Conservation (phyloP, 306 rosid genomes). For the Dryas octopetala region DNA sequence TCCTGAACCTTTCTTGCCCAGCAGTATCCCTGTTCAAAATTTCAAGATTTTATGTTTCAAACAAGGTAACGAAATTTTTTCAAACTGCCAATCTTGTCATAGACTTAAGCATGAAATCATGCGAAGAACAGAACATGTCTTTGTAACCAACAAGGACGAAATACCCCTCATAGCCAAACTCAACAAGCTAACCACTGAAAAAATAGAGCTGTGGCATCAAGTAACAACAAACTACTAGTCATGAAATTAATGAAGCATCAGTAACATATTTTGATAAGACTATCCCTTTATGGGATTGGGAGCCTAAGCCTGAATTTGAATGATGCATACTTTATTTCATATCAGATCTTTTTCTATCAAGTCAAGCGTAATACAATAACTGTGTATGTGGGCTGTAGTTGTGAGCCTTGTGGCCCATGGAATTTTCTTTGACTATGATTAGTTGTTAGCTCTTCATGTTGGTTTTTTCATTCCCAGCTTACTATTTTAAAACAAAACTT, state of each 20-base stretch:
- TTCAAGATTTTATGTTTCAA: constrained; percentile 2
- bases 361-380: not conserved
- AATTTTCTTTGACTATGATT: not conserved
- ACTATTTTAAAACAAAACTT: not conserved
- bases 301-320: not conserved
- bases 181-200: not conserved
- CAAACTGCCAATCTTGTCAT: not conserved
- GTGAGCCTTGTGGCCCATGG: not conserved
- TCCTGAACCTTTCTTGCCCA: constrained; percentile 67
- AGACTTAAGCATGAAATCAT: not conserved
- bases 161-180: too few relatives aligned
- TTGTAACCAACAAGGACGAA: too few relatives aligned
- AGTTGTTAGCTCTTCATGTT: not conserved
- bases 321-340: too few relatives aligned
- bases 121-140: too few relatives aligned
- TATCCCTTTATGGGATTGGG: not conserved
- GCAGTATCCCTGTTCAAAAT: constrained; percentile 51
- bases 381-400: not conserved
- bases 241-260: not conserved
- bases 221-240: not conserved
- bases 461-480: too few relatives aligned
- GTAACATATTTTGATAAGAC: not conserved
- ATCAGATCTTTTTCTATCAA: not conserved
- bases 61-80: not conserved
- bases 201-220: not conserved